phyloP scores from a whole-genome alignment of 768 basidiomycete species.

The Gautieria morchelliformis region DNA sequence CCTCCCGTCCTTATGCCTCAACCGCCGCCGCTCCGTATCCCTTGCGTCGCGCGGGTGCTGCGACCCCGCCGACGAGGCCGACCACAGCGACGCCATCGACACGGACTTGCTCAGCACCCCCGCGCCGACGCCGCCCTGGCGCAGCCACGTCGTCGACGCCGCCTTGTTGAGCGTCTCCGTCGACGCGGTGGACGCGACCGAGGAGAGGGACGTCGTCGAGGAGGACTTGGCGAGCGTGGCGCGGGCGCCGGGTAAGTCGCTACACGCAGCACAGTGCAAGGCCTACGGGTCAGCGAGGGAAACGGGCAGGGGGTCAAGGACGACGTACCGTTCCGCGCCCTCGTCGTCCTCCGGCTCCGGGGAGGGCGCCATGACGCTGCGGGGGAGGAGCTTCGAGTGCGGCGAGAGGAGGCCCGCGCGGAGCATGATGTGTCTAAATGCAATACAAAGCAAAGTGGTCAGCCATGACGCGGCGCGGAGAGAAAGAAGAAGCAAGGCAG shows the following conservation, averaged over 20 bases:
- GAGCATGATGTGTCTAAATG: constrained; percentile 50
- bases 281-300: too few species aligned
- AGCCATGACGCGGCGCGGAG: background rate
- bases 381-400: constrained; percentile 48
- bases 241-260: too few species aligned
- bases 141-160: too few species aligned
- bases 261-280: too few species aligned
- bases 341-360: background rate
- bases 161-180: too few species aligned
- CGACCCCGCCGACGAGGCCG: background rate
- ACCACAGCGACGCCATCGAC: background rate
- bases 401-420: constrained; percentile 59
- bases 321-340: too few species aligned
- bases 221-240: too few species aligned
- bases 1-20: constrained; percentile 53
- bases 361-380: constrained; percentile 6
- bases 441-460: background rate
- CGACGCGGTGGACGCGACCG: too few species aligned
- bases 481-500: background rate
- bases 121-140: too few species aligned
- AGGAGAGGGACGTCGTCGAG: too few species aligned
- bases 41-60: constrained; percentile 31
- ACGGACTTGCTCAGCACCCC: too few species aligned
- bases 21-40: constrained; percentile 46
- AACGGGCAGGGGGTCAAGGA: too few species aligned